Evolutionary conservation across 805 yeast genomes (phyloP), one percentile per base, ranked within the genome.

Genomic region (Candida chauliodis): DNA sequence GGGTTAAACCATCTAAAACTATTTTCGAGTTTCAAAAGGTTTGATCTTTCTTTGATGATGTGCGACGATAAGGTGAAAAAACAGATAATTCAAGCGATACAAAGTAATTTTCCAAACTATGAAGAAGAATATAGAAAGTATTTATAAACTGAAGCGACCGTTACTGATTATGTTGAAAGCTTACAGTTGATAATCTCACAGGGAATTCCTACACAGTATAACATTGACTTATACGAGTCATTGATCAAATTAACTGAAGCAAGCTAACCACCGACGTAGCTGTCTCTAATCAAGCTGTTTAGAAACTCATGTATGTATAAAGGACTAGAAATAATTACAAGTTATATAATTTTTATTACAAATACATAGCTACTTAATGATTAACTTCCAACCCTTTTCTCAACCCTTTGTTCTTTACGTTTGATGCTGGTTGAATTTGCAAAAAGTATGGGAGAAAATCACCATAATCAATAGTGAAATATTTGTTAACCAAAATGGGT

Each of bases 401-500:
- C 35, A 73, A 44, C 1, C 78, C 78, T 34, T 68, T 71, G 16
- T n/a, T 27, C 13, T 42, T 45, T 3, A 46, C 36, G 8, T 42
- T 18, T 8, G 58, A 57, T n/a, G 57, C 53, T 1, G 81, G 81
- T 38, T 78, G 82, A 16, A 73, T 47, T 7, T 48, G 41, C 10
- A 71, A 20, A 2, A 58, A 15, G 0, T 55, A 62, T 0, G 84
- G 83, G 4, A 69, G 39, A 31, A 55, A 60, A 6, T 55, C 55
- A 10, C 61, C 65, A 21, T 73, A 46, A 38, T 75, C 75, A 39
- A 74, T 22, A 2, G 56, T 56, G 25, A 65, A 53, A 5, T 60
- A 49, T 22, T 60, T 54, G 1, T 51, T 56, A 8, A 63, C 31
- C 11, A 75, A 43, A 18, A 57, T 40, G 0, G 82, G 82, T 1